Evolutionary conservation across 352 stramenopile species (phyloP), one percentile per base, ranked within the genome.

Genomic region (Blastocystis sp.): DNA sequence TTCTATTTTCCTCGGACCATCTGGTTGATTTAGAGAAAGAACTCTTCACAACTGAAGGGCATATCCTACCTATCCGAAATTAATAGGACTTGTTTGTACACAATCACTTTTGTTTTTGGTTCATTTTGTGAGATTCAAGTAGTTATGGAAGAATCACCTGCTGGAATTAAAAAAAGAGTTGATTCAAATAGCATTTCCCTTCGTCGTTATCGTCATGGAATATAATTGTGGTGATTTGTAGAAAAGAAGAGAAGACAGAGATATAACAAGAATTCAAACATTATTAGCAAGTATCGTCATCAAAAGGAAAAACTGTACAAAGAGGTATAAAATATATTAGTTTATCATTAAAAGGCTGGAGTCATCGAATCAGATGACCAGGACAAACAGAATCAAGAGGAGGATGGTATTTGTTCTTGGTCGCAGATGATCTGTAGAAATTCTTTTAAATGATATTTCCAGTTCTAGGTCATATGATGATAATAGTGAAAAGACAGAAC

Each of bases 11-110:
- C 2, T 62, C 58, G 1, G n/a, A 88, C 22, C n/a, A 13, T 19
- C 44, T 78, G n/a, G 57, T 88, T 9, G 77, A 88, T 33, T 88
- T 88, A n/a, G 4, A 81, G n/a, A 88, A 88, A 33, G 62, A 70
- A n/a, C 24, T 88, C 33, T 51, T 88, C 30, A 78, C 58, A 48
- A 88, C 77, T 22, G 77, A 88, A 42, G 58, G 30, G n/a, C 77
- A 88, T 70, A 81, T 81, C 37, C n/a, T 81, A 33, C 70, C 70
- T 64, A 64, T 81, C 62, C 68, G 62, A 40, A 40, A 56, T 24
- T 11, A 37, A 30, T 81, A 13, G n/a, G n/a, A 11, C 13, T 60
- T 81, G 70, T 81, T 81, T 81, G 70, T 81, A 62, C 40, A 56
- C 7, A 60, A 42, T 59, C 68, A n/a, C 68, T 79, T n/a, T 33